phyloP scores from a whole-genome alignment of 1,284 basidiomycete species.

The Amylostereum areolatum region DNA sequence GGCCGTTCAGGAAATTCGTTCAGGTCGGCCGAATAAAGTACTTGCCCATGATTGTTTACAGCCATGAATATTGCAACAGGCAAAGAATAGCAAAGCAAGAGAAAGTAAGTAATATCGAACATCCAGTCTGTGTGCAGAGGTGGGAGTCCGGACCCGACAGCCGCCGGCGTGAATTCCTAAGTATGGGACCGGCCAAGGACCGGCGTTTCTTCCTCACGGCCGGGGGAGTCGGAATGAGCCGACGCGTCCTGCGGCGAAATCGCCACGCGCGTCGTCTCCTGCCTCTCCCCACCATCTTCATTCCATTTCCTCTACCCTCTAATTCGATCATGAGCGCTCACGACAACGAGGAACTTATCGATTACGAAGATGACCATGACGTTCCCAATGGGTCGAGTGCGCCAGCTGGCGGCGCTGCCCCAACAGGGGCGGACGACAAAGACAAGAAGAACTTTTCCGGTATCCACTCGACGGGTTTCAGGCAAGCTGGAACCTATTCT shows the following conservation, averaged over 20 bases:
- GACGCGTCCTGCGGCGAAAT: background rate
- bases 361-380: slow-evolving; percentile 95
- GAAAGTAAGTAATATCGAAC: no score
- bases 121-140: no score
- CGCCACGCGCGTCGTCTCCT: slow-evolving; percentile 12
- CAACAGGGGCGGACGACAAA: slow-evolving; percentile 65
- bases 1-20: no score
- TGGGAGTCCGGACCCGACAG: no score
- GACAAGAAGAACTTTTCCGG: slow-evolving; percentile 98
- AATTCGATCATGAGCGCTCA: slow-evolving; percentile 56
- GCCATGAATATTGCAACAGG: no score
- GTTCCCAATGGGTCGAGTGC: slow-evolving; percentile 60
- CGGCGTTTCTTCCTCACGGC: no score
- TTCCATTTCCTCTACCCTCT: slow-evolving; percentile 18
- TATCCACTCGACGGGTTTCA: slow-evolving; percentile 94
- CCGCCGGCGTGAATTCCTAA: no score
- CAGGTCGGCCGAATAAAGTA: no score
- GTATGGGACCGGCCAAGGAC: no score
- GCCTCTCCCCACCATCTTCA: slow-evolving; percentile 18
- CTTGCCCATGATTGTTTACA: no score
- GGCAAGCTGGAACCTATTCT: slow-evolving; percentile 43
- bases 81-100: no score
- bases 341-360: slow-evolving; percentile 83
- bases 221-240: no score
- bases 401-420: slow-evolving; percentile 38